Percentiles rank a stretch among this genome's conserved stretches.
Evolutionary conservation across 805 yeast species (phyloP).

Genomic region (Pachysolen tannophilus): DNA sequence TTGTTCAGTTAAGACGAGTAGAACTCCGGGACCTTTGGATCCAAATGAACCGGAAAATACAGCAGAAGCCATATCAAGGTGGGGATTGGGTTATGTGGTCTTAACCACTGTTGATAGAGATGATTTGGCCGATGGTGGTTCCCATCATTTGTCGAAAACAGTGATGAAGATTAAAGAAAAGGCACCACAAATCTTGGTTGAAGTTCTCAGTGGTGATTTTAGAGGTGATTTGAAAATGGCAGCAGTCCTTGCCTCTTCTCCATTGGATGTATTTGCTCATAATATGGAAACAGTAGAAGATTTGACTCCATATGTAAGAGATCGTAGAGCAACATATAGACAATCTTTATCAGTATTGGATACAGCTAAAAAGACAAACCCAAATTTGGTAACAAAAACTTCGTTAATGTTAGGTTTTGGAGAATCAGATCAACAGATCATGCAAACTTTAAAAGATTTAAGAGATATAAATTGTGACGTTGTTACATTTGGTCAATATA

Average conservation of each 20-base stretch:
- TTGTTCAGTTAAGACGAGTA: slow-evolving; percentile 91
- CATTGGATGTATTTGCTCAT: slow-evolving; percentile 95
- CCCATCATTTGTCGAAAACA: slow-evolving; percentile 83
- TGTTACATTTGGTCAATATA: slow-evolving; percentile 97
- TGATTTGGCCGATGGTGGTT: slow-evolving; percentile 89
- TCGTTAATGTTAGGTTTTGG: slow-evolving; percentile 96
- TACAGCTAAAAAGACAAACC: slow-evolving; percentile 72
- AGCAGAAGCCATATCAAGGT: slow-evolving; percentile 91
- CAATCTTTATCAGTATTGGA: slow-evolving; percentile 75
- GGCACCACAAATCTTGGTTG: slow-evolving; percentile 87
- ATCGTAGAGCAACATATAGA: slow-evolving; percentile 90
- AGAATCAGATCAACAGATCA: slow-evolving; percentile 85
- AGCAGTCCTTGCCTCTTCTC: slow-evolving; percentile 70
- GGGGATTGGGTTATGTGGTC: slow-evolving; percentile 98
- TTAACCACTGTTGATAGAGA: slow-evolving; percentile 97
- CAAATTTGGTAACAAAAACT: slow-evolving; percentile 80
- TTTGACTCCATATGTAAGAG: slow-evolving; percentile 90
- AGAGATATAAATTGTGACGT: slow-evolving; percentile 79
- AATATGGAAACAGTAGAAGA: slow-evolving; percentile 95
- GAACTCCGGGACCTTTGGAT: slow-evolving; percentile 83
- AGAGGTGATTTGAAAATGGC: slow-evolving; percentile 84
- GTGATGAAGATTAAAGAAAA: slow-evolving; percentile 77
- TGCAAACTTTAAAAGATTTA: slow-evolving; percentile 67
- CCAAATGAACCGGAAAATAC: slow-evolving; percentile 97
- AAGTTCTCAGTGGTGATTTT: slow-evolving; percentile 92